Evolutionary conservation across 495 filamentous ascomycete species (phyloP), one percentile per base, ranked within the genome.

Genomic region (Penicillium manginii): DNA sequence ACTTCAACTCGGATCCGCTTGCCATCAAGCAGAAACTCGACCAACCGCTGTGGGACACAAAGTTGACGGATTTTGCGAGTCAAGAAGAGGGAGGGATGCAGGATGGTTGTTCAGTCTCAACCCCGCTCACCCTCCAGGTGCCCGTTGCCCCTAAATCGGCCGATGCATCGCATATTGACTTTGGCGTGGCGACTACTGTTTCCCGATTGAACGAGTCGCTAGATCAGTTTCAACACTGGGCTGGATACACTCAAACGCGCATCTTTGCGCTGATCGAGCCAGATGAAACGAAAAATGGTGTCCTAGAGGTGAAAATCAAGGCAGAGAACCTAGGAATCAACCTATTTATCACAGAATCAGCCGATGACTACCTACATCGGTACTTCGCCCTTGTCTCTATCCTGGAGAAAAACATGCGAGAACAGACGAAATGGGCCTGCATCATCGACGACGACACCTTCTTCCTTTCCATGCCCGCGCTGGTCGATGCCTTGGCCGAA

Each of bases 371-470:
- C 52, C 72, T 79, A 18, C 75, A 82, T 37, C 80, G 84, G 33
- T 88, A 90, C 61, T 88, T 89, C 60, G 76, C 82, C 0, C 67
- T 89, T 21, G 63, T 89, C 4, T 70, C 78, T 15, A 72, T 81
- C 19, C 69, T 89, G 49, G 73, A 82, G 39, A 59, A 75, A 7
- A 64, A 78, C 53, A 60, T 76, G n/a, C 75, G 75, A 9, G 70
- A 77, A 1, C 53, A 74, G 2, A 87, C 84, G 0, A 67, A 74
- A 32, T 91, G 86, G 86, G 74, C 81, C 12, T 82, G 75, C 49
- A 74, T 91, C 32, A 77, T 89, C 26, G 87, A 91, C 66, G 88
- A 91, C 68, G 88, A 91, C 65, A 89, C 88, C 4, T 88, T 88
- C 62, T 85, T 87, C 72, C 73, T 79, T 0, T 83, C 78, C 18